Base-by-base conservation (phyloP, 2,329 filamentous ascomycete species). In the Penicillium palitans region DNA sequence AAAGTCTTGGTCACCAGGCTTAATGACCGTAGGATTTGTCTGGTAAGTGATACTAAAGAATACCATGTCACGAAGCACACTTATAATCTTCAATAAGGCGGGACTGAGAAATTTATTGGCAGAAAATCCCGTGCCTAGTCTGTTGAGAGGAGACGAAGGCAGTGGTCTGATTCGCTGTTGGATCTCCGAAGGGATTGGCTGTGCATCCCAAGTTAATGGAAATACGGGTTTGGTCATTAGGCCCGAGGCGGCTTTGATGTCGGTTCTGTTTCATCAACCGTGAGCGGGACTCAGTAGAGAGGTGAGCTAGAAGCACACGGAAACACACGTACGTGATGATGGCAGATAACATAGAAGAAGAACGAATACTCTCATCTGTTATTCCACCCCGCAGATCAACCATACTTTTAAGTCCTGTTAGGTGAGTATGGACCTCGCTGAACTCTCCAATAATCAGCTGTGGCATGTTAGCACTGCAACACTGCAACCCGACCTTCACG, bases 391-490 rank as follows among this genome's bases (percentile, higher is more conserved):
- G 70, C n/a, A 73, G 59, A 5, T 73, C 70, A 13, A 77, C 72
- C 70, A 77, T 74, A 12, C 65, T 67, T 55, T 70, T 71, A 12
- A 78, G 65, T 4, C 75, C 75, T 33, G 66, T 64, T 9, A 78
- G 64, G 60, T 79, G 76, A 24, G 78, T 71, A 40, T 67, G 68
- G 17, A 72, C 72, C 63, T 77, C 75, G 40, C 70, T 68, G 52
- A 76, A 76, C 37, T 73, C 63, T 10, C 74, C 75, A 47, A 74
- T 66, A 21, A 76, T 73, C 50, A 75, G 59, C 73, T 75, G 35
- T 19, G 10, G 10, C 33, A n/a, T 17, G 41, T 68, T 48, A 68
- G 63, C 29, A 15, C 44, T 15, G 13, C 39, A 52, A 35, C 44
- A 42, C 8, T 13, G 12, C 3, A 31, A 19, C 19, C 15, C 17